Evolutionary conservation across 106 monocot genomes (phyloP), one percentile per base, ranked within the genome.

Genomic region (Platanthera guangdongensis): DNA sequence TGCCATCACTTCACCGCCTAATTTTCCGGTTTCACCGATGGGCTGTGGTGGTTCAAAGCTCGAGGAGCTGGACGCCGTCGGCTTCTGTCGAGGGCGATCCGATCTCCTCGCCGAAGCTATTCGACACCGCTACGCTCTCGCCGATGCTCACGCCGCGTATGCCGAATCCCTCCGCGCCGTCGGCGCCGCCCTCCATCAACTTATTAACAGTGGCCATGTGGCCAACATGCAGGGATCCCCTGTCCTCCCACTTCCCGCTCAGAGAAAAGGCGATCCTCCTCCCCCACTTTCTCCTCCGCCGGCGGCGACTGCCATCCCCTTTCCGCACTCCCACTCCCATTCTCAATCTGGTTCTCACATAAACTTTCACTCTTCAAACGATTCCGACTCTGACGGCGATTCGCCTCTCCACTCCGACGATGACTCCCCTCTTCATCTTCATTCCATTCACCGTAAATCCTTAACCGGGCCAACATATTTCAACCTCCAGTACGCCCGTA

Each of bases 31-130:
- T 21, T 25, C 10, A 3, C 2, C 6, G 50, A 97, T 97, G 97
- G 97, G 97, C 8, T 97, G 97, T 71, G 89, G 73, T 7, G 74
- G 78, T 13, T 97, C 97, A 3, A 97, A 97, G 77, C 78, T 90
- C 48, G 97, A 94, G 59, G 97, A 91, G 65, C 78, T 79, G 50
- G 76, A 81, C 39, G 94, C 91, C 5, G 89, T 92, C 51, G 70
- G 54, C 9, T 86, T 91, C 45, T 99, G 97, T 83, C 75, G 75
- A 16, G 47, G 30, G 28, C 86, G 97, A 32, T 75, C 83, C 15
- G 73, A 79, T 53, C 74, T 81, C 18, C 81, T 99, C 14, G 84
- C 81, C 55, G 77, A 85, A 15, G 94, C 94, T 21, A 99, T 94
- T 80, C 73, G 77, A 74, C 55, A 82, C 85, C 84, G 97, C 39